These are phyloP conservation scores for Blastocystis sp. DNA, from an alignment of 352 stramenopile genomes.

Conservation along the genomic window DNA sequence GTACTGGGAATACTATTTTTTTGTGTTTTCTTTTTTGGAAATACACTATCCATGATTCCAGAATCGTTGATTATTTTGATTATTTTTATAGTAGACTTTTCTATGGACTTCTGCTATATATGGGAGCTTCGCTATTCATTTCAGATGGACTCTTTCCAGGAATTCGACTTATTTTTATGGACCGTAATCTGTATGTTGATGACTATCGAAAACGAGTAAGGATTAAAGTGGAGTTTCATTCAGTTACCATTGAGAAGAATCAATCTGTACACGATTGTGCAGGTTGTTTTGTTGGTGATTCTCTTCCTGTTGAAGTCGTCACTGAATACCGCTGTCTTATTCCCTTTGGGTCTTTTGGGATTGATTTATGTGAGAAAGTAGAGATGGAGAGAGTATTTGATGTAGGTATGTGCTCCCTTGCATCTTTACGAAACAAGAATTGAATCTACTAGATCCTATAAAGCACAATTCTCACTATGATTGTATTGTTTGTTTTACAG, in stretches of 20 bases:
- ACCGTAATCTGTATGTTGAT: not conserved
- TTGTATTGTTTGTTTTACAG: not conserved
- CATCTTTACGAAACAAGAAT: slow-evolving; percentile 18
- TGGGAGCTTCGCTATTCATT: not conserved
- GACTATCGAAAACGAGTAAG: not conserved
- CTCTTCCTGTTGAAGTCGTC: not conserved
- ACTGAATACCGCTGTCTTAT: not conserved
- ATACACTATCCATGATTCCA: not conserved
- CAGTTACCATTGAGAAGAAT: slow-evolving; percentile 10
- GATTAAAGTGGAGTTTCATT: not conserved
- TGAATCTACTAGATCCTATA: slow-evolving; percentile 23
- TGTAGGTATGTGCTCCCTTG: not conserved
- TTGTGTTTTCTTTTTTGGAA: not conserved
- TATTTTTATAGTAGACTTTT: not conserved
- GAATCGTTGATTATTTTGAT: not conserved
- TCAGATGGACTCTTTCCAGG: not conserved
- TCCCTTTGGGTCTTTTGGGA: not conserved
- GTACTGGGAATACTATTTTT: slow-evolving; percentile 18
- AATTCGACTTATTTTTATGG: slow-evolving; percentile 4
- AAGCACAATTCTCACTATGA: not conserved
- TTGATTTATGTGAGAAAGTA: slow-evolving; percentile 35
- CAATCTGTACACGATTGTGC: slow-evolving; percentile 9
- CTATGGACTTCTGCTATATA: slow-evolving; percentile 34
- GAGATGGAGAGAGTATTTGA: not conserved
- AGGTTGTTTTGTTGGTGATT: not conserved